phyloP scores from a whole-genome alignment of 73 alveolate genomes.

The Effrenium voratum region DNA sequence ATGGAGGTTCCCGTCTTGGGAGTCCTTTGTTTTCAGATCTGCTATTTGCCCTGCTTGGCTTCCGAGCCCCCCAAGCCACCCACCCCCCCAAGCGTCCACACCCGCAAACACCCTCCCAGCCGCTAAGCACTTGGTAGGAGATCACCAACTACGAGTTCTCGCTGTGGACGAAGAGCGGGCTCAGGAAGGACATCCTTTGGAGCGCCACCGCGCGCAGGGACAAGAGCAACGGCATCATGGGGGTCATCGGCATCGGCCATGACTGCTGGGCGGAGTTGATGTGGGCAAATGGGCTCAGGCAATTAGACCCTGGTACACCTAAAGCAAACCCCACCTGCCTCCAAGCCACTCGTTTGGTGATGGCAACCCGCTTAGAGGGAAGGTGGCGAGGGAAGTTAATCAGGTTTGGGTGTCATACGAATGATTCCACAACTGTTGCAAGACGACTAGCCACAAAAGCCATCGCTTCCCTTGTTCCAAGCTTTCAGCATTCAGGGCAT shows the following conservation, averaged over 20 bases:
- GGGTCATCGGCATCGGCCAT: conserved; percentile 88
- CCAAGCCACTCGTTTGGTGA: too few species aligned
- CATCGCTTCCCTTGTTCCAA: too few species aligned
- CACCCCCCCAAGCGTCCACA: neutral
- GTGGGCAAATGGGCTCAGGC: neutral
- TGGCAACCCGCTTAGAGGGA: too few species aligned
- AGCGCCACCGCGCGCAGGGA: conserved; percentile 92
- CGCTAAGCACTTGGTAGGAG: neutral
- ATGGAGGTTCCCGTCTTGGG: too few species aligned
- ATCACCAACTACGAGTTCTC: conserved; percentile 82
- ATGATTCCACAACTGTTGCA: too few species aligned
- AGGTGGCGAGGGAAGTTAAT: too few species aligned
- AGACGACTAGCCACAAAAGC: too few species aligned
- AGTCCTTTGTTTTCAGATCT: neutral
- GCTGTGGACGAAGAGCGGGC: conserved; percentile 83
- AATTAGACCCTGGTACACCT: too few species aligned
- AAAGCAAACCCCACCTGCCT: too few species aligned
- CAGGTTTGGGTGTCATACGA: too few species aligned
- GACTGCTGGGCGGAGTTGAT: neutral
- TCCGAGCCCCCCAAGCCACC: neutral
- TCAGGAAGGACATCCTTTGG: conserved; percentile 67
- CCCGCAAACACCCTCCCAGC: neutral
- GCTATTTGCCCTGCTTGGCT: neutral
- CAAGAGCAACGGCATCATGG: conserved; percentile 56
- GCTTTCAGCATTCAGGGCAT: too few species aligned